Percentiles rank a stretch among this genome's conserved stretches.
Evolutionary conservation across 495 filamentous ascomycete genomes (phyloP).

Genomic region (Aspergillus carlsbadensis): DNA sequence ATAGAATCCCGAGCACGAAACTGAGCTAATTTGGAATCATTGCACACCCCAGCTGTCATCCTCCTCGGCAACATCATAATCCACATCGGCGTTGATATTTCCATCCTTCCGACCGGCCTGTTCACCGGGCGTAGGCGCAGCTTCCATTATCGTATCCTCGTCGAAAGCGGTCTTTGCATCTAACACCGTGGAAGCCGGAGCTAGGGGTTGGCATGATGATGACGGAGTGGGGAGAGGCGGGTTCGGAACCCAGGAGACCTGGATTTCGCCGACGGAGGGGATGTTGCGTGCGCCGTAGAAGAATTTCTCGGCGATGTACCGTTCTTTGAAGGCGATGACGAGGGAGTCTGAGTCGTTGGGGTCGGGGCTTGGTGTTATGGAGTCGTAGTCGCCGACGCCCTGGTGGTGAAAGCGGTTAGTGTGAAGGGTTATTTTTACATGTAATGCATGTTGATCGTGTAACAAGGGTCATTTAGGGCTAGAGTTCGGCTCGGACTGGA

Average conservation of each 20-base stretch:
- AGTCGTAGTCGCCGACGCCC: conserved; percentile 81
- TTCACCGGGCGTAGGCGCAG: conserved; percentile 13
- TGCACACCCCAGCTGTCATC: conserved; percentile 46
- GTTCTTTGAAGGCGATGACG: conserved; percentile 82
- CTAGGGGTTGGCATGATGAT: neutral
- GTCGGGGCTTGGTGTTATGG: conserved; percentile 66
- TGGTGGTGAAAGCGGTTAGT: conserved; percentile 32
- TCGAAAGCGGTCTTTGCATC: conserved; percentile 28
- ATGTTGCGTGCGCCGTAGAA: conserved; percentile 67
- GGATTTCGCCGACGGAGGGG: conserved; percentile 71
- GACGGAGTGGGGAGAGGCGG: conserved; percentile 29
- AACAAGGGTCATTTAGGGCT: too few species aligned
- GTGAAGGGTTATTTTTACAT: conserved; percentile 12
- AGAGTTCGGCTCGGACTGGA: neutral
- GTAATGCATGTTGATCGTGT: neutral
- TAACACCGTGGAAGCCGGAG: neutral
- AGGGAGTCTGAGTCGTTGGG: conserved; percentile 55
- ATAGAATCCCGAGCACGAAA: too few species aligned
- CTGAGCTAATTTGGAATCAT: conserved; percentile 1
- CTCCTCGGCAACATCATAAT: conserved; percentile 54
- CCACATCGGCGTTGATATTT: conserved; percentile 33
- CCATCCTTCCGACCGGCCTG: conserved; percentile 22
- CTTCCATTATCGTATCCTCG: conserved; percentile 43
- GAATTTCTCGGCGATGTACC: conserved; percentile 85
- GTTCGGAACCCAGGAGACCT: conserved; percentile 69